Conservation (phyloP, 306 rosid species). For the Morella rubra region DNA sequence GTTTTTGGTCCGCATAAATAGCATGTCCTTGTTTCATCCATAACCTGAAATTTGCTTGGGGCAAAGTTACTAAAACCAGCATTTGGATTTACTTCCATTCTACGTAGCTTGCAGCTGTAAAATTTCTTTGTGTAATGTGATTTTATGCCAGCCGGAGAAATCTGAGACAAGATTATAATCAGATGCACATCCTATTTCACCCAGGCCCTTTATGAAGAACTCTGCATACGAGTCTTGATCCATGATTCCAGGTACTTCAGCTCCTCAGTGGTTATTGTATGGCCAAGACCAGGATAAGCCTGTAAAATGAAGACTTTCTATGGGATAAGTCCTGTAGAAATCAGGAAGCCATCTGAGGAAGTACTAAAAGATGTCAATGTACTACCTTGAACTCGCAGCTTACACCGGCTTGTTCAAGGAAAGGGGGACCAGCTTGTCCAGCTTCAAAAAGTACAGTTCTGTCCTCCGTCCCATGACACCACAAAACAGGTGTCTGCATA, state of each 20-base stretch:
- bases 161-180: neutral
- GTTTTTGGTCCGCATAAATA: neutral
- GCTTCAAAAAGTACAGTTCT: constrained; percentile 70
- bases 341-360: constrained; percentile 4
- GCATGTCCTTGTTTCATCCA: neutral
- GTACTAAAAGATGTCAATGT: constrained; percentile 16
- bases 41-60: neutral
- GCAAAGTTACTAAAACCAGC: neutral
- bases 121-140: no score
- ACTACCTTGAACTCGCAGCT: constrained; percentile 71
- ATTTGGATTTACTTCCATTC: neutral
- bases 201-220: constrained; percentile 46
- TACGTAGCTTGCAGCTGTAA: no score
- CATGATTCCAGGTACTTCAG: constrained; percentile 64
- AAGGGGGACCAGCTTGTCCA: constrained; percentile 79
- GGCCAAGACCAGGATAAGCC: constrained; percentile 81
- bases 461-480: constrained; percentile 75
- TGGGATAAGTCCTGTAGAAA: constrained; percentile 14
- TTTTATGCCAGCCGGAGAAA: neutral
- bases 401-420: constrained; percentile 59
- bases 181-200: neutral
- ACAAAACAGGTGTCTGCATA: constrained; percentile 65
- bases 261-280: constrained; percentile 64
- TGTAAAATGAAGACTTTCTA: constrained; percentile 18
- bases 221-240: constrained; percentile 62